Base-by-base conservation (phyloP, 768 basidiomycete genomes). In the Trametes meyenii region DNA sequence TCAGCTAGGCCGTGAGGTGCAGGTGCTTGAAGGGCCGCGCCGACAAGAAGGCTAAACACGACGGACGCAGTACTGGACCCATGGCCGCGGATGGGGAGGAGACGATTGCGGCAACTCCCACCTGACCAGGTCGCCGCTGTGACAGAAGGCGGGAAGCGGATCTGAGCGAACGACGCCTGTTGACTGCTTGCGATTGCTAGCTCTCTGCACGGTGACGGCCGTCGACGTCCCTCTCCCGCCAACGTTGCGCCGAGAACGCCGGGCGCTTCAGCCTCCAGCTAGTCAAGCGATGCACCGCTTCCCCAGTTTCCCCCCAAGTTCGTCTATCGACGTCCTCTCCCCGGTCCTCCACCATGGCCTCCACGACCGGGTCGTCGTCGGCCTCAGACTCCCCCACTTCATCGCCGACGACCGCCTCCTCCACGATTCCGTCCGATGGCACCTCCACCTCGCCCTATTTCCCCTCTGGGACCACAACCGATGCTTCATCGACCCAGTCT, bases 301-400 rank as follows among this genome's bases (percentile, higher is more conserved):
- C 29, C 33, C 26, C 48, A 13, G 16, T 16, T 16, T 17, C 26
- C 45, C 33, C 54, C 29, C 29, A 19, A 44, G 23, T 45, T n/a
- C 54, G n/a, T 24, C 14, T 40, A 43, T 26, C 48, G 39, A 14
- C 49, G 49, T 40, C 13, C 2, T 58, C 49, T 40, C 48, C 13
- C 57, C n/a, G 2, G 10, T 8, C 57, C 8, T 8, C 57, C 57
- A 58, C 49, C 56, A 58, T 58, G 56, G 17, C 56, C 48, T 58
- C 56, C 24, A 35, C 48, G 24, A 10, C 50, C 21, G 36, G 59
- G 26, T 46, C 43, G 19, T 35, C 58, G 19, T 45, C 58, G 50
- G 26, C 59, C 3, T 26, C 59, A 7, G 12, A 36, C 43, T 38
- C 52, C 23, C 46, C 40, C 35, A 13, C 44, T 10, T 24, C 52